phyloP scores from a whole-genome alignment of 352 stramenopile genomes.

The Phytophthora podocarpi region DNA sequence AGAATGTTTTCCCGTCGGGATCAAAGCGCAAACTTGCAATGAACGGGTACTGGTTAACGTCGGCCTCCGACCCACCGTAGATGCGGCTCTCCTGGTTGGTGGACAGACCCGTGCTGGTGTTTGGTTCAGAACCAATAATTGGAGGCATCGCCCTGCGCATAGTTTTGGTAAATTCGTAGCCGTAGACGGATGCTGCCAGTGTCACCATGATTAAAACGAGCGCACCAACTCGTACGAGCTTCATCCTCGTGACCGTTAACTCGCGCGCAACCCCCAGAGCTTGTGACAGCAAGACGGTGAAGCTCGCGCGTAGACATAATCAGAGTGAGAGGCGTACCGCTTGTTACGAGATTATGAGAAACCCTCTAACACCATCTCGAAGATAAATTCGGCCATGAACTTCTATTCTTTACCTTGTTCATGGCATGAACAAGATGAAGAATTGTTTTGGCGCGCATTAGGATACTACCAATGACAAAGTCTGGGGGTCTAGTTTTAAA shows the following conservation, averaged over 20 bases:
- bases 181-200: background rate
- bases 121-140: background rate
- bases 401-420: too few species aligned
- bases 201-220: background rate
- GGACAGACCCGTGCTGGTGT: conserved; percentile 14
- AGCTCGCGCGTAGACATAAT: conserved; percentile 6
- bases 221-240: background rate
- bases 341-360: background rate
- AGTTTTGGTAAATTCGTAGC: conserved; percentile 6
- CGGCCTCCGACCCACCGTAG: conserved; percentile 60
- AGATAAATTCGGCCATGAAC: conserved; percentile 19
- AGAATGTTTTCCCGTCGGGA: conserved; percentile 49
- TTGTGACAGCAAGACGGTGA: background rate
- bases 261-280: too few species aligned
- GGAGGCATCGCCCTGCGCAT: background rate
- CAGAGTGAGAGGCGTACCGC: background rate
- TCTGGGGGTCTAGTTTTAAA: too few species aligned
- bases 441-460: too few species aligned
- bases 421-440: conserved; percentile 4
- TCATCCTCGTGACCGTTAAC: too few species aligned
- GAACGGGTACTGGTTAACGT: conserved; percentile 56
- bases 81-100: conserved; percentile 55
- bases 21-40: conserved; percentile 58
- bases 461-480: too few species aligned
- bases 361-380: conserved; percentile 20